Evolutionary conservation across 192 early-diverging fungal species (phyloP).

Genomic region (Cetraspora pellucida): DNA sequence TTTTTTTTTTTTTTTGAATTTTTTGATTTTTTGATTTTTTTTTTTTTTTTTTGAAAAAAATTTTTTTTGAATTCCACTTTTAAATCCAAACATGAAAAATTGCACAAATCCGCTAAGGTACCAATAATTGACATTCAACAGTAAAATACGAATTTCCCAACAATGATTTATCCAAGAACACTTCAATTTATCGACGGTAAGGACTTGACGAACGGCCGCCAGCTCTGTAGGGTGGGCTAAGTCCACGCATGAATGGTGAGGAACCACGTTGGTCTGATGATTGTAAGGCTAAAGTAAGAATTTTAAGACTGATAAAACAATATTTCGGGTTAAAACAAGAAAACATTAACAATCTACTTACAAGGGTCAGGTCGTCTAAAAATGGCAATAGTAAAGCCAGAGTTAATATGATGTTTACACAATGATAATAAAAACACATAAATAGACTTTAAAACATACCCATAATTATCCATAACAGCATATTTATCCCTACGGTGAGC

Average conservation of each 20-base stretch:
- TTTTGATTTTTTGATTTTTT: no score
- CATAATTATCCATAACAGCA: conserved; percentile 9
- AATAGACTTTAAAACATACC: not conserved
- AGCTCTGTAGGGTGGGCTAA: conserved; percentile 33
- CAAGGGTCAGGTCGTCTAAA: conserved; percentile 29
- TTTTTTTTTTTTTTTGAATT: no score
- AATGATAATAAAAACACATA: no score
- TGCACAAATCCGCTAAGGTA: not conserved
- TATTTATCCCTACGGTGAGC: conserved; percentile 33
- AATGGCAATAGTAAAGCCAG: not conserved
- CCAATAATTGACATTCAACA: conserved; percentile 9
- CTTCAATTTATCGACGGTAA: conserved; percentile 28
- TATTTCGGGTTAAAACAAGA: not conserved
- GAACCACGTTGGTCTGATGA: conserved; percentile 27
- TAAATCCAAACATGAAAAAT: no score
- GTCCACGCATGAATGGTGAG: conserved; percentile 27
- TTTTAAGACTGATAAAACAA: not conserved
- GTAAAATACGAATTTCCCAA: not conserved
- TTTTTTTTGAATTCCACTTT: no score
- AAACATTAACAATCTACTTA: not conserved
- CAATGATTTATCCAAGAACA: not conserved
- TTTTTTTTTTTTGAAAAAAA: no score
- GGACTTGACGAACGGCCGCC: conserved; percentile 33
- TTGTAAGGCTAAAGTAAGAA: not conserved
- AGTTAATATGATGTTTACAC: not conserved